phyloP scores from a whole-genome alignment of 2,329 filamentous ascomycete species.

The Knoxdaviesia proteae region DNA sequence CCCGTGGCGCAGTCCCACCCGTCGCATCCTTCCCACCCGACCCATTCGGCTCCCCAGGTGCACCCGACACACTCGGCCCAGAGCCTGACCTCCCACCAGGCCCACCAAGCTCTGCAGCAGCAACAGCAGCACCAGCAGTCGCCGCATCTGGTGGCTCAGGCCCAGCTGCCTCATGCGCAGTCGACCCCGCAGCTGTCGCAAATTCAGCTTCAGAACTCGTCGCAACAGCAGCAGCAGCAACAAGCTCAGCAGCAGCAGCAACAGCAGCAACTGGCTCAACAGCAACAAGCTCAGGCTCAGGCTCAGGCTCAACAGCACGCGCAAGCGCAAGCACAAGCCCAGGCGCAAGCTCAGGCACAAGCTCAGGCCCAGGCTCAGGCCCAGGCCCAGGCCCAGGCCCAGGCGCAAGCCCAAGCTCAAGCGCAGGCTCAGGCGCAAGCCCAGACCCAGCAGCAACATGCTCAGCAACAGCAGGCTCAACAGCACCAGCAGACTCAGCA shows the following conservation, averaged over 20 bases:
- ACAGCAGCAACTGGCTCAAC: constrained; percentile 10
- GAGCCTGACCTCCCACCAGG: constrained; percentile 11
- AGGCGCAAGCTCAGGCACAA: no score
- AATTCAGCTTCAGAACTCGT: not conserved
- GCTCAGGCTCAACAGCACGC: no score
- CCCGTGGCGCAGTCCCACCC: constrained; percentile 7
- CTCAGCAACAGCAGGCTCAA: constrained; percentile 12
- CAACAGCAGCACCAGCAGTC: constrained; percentile 5
- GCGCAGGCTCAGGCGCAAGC: constrained; percentile 10
- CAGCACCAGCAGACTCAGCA: constrained; percentile 7
- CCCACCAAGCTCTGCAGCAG: constrained; percentile 7
- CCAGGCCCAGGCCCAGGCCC: no score
- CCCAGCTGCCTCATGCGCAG: no score
- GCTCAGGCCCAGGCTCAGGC: no score
- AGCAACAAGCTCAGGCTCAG: constrained; percentile 3
- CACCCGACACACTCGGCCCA: constrained; percentile 9
- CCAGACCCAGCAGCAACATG: constrained; percentile 13
- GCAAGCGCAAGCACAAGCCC: no score
- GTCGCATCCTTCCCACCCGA: constrained; percentile 3
- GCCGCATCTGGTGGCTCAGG: not conserved
- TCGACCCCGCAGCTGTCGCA: constrained; percentile 1
- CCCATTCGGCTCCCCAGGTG: constrained; percentile 4
- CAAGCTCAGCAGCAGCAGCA: constrained; percentile 7
- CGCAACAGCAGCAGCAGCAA: no score
- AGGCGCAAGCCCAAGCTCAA: constrained; percentile 7